A percentile compares a stretch with the other conserved stretches of the same genome.
These are phyloP conservation scores for Lactifluus rugatus DNA, from an alignment of 768 basidiomycete genomes.

Conservation along the genomic window DNA sequence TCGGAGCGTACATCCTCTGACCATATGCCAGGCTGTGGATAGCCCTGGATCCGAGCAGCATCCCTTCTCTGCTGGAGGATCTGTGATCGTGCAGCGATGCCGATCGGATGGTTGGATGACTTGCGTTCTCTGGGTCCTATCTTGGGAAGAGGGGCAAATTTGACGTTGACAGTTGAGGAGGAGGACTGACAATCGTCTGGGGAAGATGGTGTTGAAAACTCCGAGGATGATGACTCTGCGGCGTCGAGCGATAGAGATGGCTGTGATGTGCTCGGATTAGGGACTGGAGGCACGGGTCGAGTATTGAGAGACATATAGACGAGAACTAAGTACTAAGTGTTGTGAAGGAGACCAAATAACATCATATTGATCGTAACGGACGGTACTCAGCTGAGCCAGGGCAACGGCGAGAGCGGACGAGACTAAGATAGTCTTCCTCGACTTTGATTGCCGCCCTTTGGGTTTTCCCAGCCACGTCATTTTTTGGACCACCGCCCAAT, in stretches of 20 bases:
- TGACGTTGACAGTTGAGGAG: slow-evolving; percentile 20
- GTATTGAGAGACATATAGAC: not conserved
- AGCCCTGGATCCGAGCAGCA: not conserved
- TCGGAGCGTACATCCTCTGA: slow-evolving; percentile 5
- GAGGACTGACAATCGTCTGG: not conserved
- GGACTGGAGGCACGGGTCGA: not conserved
- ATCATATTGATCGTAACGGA: not conserved
- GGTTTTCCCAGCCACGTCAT: too few species aligned
- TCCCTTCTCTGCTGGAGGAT: slow-evolving; percentile 25
- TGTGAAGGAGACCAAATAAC: too few species aligned
- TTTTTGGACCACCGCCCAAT: too few species aligned
- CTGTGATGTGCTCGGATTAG: not conserved
- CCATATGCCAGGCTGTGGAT: slow-evolving; percentile 2
- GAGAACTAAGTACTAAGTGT: not conserved
- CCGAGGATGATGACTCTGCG: not conserved
- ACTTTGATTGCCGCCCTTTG: not conserved
- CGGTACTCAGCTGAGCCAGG: not conserved
- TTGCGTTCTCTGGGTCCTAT: slow-evolving; percentile 27
- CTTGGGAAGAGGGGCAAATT: slow-evolving; percentile 30
- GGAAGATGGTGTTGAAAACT: slow-evolving; percentile 9
- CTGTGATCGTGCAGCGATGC: slow-evolving; percentile 30
- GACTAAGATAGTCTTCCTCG: not conserved
- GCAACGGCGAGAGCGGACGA: too few species aligned
- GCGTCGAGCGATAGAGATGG: not conserved
- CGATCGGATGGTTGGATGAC: slow-evolving; percentile 25